These are phyloP conservation scores for Globisporangium nagaii DNA, from an alignment of 352 stramenopile species.

Conservation along the genomic window DNA sequence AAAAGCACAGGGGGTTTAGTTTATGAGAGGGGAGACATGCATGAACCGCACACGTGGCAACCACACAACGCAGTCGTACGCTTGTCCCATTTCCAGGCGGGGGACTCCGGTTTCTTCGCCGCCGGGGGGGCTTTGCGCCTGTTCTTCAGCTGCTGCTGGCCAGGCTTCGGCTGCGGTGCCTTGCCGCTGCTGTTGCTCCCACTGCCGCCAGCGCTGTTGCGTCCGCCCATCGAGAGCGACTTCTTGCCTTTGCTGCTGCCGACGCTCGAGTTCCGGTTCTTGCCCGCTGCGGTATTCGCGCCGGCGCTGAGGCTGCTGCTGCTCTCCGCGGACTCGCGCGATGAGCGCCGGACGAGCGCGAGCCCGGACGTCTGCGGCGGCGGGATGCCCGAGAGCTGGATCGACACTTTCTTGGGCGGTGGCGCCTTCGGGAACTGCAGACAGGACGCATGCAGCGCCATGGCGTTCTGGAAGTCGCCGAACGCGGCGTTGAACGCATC, in stretches of 20 bases:
- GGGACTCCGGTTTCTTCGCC: slow-evolving; percentile 24
- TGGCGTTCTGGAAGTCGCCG: slow-evolving; percentile 67
- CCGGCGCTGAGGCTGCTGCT: slow-evolving; percentile 3
- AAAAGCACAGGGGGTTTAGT: neutral
- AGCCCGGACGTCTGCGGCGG: slow-evolving; percentile 18
- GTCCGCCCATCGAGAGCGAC: slow-evolving; percentile 1
- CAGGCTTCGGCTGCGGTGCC: slow-evolving; percentile 7
- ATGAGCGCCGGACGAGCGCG: slow-evolving; percentile 4
- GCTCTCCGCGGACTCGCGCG: slow-evolving; percentile 12
- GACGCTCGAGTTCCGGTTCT: slow-evolving; percentile 4
- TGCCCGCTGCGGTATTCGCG: neutral
- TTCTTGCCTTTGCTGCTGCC: neutral
- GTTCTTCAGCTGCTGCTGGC: slow-evolving; percentile 13
- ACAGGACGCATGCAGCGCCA: slow-evolving; percentile 73
- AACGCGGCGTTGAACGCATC: slow-evolving; percentile 74
- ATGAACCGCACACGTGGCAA: too few species aligned
- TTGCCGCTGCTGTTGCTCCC: neutral
- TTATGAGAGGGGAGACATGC: too few species aligned
- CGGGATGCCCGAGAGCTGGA: slow-evolving; percentile 30
- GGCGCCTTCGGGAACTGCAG: slow-evolving; percentile 43
- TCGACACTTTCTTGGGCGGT: slow-evolving; percentile 13
- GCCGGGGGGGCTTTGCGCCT: slow-evolving; percentile 6
- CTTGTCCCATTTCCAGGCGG: slow-evolving; percentile 77
- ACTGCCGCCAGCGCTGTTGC: neutral
- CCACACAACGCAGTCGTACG: too few species aligned